A percentile compares a stretch with the other conserved stretches of the same genome.
Evolutionary conservation across 257 asterid genomes (phyloP).

Genomic region (Jasminum sambac): DNA sequence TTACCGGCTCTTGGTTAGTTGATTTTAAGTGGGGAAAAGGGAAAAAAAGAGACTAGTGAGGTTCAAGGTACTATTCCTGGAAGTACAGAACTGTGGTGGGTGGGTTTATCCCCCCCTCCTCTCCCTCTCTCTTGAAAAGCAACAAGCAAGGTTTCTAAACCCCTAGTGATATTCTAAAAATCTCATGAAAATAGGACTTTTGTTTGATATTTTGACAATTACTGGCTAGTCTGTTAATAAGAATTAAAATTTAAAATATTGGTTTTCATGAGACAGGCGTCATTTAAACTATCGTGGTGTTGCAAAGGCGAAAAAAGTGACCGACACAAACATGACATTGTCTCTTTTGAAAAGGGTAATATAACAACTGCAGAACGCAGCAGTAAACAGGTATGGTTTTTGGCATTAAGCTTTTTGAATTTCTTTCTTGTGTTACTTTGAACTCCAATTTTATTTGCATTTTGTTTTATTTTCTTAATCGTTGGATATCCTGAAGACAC

Average conservation of each 20-base stretch:
- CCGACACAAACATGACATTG: slow-evolving; percentile 89
- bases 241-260: slow-evolving; percentile 11
- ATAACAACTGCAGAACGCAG: slow-evolving; percentile 95
- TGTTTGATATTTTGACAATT: background rate
- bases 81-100: background rate
- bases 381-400: slow-evolving; percentile 73
- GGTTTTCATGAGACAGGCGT: slow-evolving; percentile 55
- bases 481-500: background rate
- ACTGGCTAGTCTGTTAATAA: background rate
- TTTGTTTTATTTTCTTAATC: background rate
- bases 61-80: background rate
- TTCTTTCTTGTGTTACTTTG: slow-evolving; percentile 11
- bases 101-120: too few species aligned
- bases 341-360: slow-evolving; percentile 92
- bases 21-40: background rate
- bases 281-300: slow-evolving; percentile 90
- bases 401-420: background rate
- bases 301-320: slow-evolving; percentile 90
- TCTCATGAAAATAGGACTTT: background rate
- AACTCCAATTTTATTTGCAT: background rate
- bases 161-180: background rate
- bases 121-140: too few species aligned
- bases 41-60: background rate
- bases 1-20: background rate
- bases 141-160: background rate